phyloP scores from a whole-genome alignment of 192 early-diverging fungal genomes.

The Neocallimastix lanati region DNA sequence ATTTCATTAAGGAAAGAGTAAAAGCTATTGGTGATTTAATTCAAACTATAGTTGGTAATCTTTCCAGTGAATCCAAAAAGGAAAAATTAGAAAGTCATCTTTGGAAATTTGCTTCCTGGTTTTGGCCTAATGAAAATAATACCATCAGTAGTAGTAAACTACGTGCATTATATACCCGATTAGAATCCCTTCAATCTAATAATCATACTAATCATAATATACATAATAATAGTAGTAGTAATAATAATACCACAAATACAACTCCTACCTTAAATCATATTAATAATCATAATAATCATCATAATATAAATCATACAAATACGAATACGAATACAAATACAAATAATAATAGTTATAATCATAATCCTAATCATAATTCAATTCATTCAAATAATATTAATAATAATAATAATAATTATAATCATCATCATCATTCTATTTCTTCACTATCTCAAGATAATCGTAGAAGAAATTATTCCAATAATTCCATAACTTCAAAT shows the following conservation, averaged over 20 bases:
- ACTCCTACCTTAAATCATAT: too few species aligned
- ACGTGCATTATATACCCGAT: neutral
- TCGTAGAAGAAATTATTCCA: neutral
- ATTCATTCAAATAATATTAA: too few species aligned
- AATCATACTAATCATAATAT: neutral
- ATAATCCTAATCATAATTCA: too few species aligned
- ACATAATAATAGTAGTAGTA: too few species aligned
- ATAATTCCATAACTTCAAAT: neutral
- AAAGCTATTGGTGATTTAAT: slow-evolving; percentile 35
- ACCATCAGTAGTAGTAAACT: neutral
- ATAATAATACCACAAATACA: too few species aligned
- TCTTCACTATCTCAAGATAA: neutral
- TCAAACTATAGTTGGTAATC: slow-evolving; percentile 2
- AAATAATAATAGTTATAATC: too few species aligned
- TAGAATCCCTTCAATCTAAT: neutral
- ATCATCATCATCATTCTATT: too few species aligned
- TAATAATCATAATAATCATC: too few species aligned
- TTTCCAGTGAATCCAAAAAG: slow-evolving; percentile 4
- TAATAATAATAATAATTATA: too few species aligned
- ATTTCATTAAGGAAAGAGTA: slow-evolving; percentile 30
- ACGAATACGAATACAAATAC: too few species aligned
- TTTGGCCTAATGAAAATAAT: slow-evolving; percentile 33
- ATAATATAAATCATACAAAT: too few species aligned
- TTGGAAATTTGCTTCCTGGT: slow-evolving; percentile 53
- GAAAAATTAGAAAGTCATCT: slow-evolving; percentile 24